Evolutionary conservation across 2,329 filamentous ascomycete genomes (phyloP), one percentile per base, ranked within the genome.

Genomic region (Lachnellula occidentalis): DNA sequence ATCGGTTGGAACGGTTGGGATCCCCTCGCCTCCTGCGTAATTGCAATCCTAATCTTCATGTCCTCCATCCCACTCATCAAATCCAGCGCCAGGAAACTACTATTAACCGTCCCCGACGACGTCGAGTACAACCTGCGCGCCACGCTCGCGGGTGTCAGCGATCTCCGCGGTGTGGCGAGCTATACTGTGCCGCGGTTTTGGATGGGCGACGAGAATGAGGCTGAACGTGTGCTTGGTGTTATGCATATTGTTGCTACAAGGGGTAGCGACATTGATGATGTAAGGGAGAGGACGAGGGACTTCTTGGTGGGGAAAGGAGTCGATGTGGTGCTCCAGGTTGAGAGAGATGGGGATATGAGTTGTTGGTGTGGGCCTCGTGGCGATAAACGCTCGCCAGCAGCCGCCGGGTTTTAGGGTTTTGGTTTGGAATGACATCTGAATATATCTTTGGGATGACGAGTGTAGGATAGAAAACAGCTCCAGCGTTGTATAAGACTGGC

Each of bases 1-100:
- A 87, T 89, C 67, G 88, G 88, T 15, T 97, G 92, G 91, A 82
- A 90, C 6, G 90, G 92, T 22, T 99, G 92, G 83, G 94, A 99
- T 69, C 94, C 94, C 2, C 73, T 97, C 19, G 94, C 94, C 0
- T 96, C 92, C 0, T 95, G 92, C 70, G 79, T 96, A 56, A 99
- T 99, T 62, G 92, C 94, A 0, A 79, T 94, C 24, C 78, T 99
- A 46, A 99, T 99, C 61, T 92, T 96, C 69, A 80, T 87, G n/a
- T 95, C 92, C 8, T 90, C 94, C 0, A 82, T 92, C 31, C 94
- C 94, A 0, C 80, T 99, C 0, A 91, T 99, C 21, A 84, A 83
- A 58, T 90, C 88, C 15, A 91, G 89, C 1, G 94, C 91, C 1
- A 87, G 86, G 64, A 86, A 88, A 19, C 76, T 99, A 3, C 77